Base-by-base conservation (phyloP, 208 protist genomes). In the Leishmania martiniquensis region DNA sequence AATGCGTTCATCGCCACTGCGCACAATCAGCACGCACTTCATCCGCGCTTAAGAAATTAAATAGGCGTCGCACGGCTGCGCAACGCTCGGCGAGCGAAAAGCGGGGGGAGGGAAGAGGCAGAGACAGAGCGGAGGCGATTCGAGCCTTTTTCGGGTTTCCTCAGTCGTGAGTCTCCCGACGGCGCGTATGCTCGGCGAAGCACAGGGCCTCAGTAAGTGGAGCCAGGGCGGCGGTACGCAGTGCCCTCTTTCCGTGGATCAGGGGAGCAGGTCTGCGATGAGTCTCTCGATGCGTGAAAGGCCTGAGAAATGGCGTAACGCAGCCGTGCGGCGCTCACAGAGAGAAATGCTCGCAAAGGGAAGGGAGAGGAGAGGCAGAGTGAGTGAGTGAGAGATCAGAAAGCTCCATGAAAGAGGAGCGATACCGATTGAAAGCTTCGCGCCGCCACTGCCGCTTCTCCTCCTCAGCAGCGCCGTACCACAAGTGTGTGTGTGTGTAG, bases 11-110 rank as follows among this genome's bases (percentile, higher is more conserved):
- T 74, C 55, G 7, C 81, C 89, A 25, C 74, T 81, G 1, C 57
- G 86, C 10, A 94, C 88, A 22, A 90, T 78, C 4, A 96, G 29
- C 12, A 86, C 82, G 60, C 88, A 94, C 78, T 91, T 91, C 73
- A 86, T 84, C 29, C 44, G 47, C 20, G 20, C 42, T 17, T 4
- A 25, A 47, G 12, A 34, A 34, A 69, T 17, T n/a, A 5, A 25
- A 47, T 47, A 44, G n/a, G 25, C 37, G 65, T 69, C 1, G 17
- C 15, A 34, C 17, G 20, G 65, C 65, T 32, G 25, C 5, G 10
- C 2, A 13, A 25, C 65, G 42, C 29, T 10, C 25, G 52, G 44
- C 20, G 52, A 4, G 51, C 3, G 3, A 10, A 13, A 54, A 15
- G 29, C 12, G 5, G 49, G 39, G n/a, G 45, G 9, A 10, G 45